phyloP scores from a whole-genome alignment of 257 asterid species.

The Solanum tarijense region DNA sequence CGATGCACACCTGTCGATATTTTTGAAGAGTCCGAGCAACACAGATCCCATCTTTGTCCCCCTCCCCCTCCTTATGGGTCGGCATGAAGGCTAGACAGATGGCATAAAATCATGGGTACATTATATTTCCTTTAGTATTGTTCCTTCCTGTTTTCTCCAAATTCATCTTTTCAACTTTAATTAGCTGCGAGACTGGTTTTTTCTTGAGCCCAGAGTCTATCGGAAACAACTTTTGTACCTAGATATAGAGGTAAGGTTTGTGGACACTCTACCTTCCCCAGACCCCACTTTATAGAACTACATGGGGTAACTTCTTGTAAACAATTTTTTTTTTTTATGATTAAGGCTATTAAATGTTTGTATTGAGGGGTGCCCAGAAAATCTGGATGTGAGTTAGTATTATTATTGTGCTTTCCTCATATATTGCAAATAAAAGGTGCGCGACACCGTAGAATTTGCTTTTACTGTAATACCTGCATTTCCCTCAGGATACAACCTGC shows the following conservation, averaged over 20 bases:
- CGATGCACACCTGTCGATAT: not conserved
- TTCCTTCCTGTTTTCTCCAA: not conserved
- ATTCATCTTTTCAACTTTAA: not conserved
- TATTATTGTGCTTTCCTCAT: not conserved
- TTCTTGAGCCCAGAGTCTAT: not conserved
- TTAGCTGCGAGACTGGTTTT: not conserved
- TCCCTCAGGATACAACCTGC: slow-evolving; percentile 26
- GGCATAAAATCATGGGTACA: not conserved
- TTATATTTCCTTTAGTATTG: not conserved
- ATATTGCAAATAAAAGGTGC: not conserved
- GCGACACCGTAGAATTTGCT: not conserved
- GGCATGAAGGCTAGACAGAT: not conserved
- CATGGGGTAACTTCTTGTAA: not conserved
- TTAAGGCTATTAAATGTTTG: not conserved
- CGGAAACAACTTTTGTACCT: not conserved
- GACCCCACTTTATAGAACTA: not conserved
- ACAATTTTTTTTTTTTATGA: not conserved
- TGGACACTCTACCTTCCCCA: not conserved
- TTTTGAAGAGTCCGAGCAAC: not conserved
- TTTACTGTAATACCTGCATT: slow-evolving; percentile 16
- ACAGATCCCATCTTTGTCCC: not conserved
- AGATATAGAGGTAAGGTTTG: not conserved
- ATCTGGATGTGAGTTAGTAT: not conserved
- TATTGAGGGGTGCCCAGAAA: not conserved
- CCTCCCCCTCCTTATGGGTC: not conserved